Evolutionary conservation across 441 rosid genomes (phyloP), one percentile per base, ranked within the genome.

Genomic region (Geranium incanum): DNA sequence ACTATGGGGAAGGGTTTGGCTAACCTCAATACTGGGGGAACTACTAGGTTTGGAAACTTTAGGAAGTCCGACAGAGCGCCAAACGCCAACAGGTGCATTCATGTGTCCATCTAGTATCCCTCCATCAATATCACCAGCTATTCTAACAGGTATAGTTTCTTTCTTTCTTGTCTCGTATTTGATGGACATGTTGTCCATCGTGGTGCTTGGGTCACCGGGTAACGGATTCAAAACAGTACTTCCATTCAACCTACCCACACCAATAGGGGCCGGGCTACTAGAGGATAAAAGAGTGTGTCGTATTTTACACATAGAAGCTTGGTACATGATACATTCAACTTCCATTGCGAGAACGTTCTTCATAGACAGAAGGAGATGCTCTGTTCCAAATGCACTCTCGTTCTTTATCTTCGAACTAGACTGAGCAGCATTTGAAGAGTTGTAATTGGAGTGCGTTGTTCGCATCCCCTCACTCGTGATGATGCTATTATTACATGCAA

Each of bases 11-110:
- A 94, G 77, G 76, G 97, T 86, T 69, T 88, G 81, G 76, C 84
- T 81, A 72, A 82, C 92, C 77, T 93, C 99, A 79, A 96, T 80
- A 71, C 87, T 84, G 39, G 93, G 86, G 38, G 93, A 83, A 73
- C 75, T 84, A 79, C 80, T 78, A 75, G 90, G 81, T 83, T 89
- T 93, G 75, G 89, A 77, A 76, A 86, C 84, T 85, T 93, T 96
- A 62, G 99, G 89, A 81, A 79, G 89, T 72, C 88, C 89, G 78
- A 90, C 98, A 71, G 98, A 55, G 74, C 99, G 97, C 99, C 99
- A 96, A 74, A 93, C 99, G 70, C 97, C 95, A 81, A 93, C 91
- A 76, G 97, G 93, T 74, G 98, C 90, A 87, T 77, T 85, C 74
- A 78, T 83, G 78, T 89, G 97, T 70, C 97, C 81, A 80, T 96